Evolutionary conservation across 768 basidiomycete species (phyloP), one percentile per base, ranked within the genome.

Genomic region (Termitomyces sp.): DNA sequence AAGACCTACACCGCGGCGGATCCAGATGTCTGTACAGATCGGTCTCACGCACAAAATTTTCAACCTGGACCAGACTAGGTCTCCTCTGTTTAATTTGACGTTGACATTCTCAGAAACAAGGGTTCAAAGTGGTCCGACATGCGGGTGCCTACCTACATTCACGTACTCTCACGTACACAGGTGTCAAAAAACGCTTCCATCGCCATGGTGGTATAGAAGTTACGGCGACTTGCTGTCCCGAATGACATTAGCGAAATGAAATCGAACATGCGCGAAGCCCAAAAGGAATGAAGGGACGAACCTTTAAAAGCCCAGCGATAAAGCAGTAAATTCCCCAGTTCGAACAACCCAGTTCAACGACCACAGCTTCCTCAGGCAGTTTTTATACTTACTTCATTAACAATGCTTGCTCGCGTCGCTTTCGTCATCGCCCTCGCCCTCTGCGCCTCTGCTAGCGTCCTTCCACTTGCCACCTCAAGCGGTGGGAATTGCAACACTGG

Each of bases 401-500:
- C 27, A 48, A 63, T 63, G 62, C 46, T 61, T 22, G 51, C 53
- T 50, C 59, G 57, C n/a, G 36, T 52, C 48, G 36, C 59, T 24
- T 51, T 62, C 43, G 24, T 59, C 44, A 22, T 56, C 14, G n/a
- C 56, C 14, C 18, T 61, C 31, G 41, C 61, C 16, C 41, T 58
- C 47, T 53, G 55, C 51, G 64, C 47, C 7, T 56, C 60, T 34
- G 58, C 57, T 34, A 61, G 27, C 24, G 56, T 50, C 34, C 22
- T 65, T 24, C 64, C 64, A n/a, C n/a, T n/a, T n/a, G n/a, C n/a
- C n/a, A n/a, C 14, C 55, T 53, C 51, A 54, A 20, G 12, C 13
- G 32, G 39, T 14, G 37, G 37, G 3, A 18, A 63, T 31, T 65
- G 66, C 61, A 67, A 59, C 43, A 59, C 55, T 5, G 64, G 63